Base-by-base conservation (phyloP, 2,329 filamentous ascomycete genomes). In the Penicillium sp. region DNA sequence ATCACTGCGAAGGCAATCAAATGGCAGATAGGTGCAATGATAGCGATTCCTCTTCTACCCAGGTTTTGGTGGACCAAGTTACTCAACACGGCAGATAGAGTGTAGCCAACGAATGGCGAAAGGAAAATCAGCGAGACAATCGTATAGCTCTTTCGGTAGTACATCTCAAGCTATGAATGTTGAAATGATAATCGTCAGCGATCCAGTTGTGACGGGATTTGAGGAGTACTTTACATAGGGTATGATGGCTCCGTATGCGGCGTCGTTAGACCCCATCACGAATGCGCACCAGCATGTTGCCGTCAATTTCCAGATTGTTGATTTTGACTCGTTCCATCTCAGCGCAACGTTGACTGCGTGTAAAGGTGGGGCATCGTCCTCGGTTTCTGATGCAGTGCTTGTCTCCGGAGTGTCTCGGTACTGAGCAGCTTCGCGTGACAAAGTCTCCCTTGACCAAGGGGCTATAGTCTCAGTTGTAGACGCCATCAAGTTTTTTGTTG, bases 1-100 rank as follows among this genome's bases (percentile, higher is more conserved):
- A 71, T 62, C 7, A 68, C 52, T n/a, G 64, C 50, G 47, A 67
- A 72, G 9, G 68, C 64, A 21, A 67, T 47, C 18, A 69, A 52
- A 48, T 72, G 69, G 48, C 68, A 70, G 43, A 61, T 45, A 0
- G 68, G 66, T 8, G 80, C 85, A 3, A 90, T 67, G 46, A 89
- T 65, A 9, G 88, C 87, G n/a, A 92, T 82, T 7, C 89, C 89
- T 39, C 87, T 81, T 68, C 90, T 88, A 29, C 89, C 89, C 45
- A 75, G 57, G 21, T 57, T 65, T 52, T 70, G 67, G 60, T 80
- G 79, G 36, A 81, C 66, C 16, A 57, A 54, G 53, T 78, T 77
- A 58, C 76, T 78, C 36, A 76, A 55, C 32, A 79, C 59, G 5
- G 78, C 77, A 1, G 78, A 73, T 6, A 72, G 45, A n/a, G 74